Base-by-base conservation (phyloP, 164 flowering plant genomes). In the Berberis thunbergii region DNA sequence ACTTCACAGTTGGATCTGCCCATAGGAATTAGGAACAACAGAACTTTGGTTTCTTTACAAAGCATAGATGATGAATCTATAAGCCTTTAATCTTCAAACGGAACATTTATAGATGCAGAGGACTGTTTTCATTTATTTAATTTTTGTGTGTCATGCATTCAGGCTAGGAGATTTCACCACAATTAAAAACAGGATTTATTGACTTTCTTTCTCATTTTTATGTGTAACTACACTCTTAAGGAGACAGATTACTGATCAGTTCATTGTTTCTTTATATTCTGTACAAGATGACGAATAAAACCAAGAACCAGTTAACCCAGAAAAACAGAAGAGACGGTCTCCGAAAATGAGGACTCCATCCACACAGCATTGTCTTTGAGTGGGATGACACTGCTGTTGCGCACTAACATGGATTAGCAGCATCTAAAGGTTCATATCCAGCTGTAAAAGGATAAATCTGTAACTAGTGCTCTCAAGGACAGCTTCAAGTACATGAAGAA, bases 361-460 rank as follows among this genome's bases (percentile, higher is more conserved):
- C 55, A 72, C 72, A 74, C 43, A 49, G 11, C 66, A 67, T 41
- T 61, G 67, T 56, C 43, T 69, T 66, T 67, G 65, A 49, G 61
- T 66, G 7, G 70, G 60, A 70, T 46, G 38, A 45, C 78, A 65
- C 46, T 78, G 62, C 41, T 72, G 73, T 5, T 60, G 59, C 41
- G 80, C 78, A 63, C 78, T 59, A n/a, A 44, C 56, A 63, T 50
- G 72, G 39, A 86, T 70, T n/a, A 9, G 87, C 84, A 62, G 74
- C 73, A 62, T 84, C 78, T 66, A 94, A 74, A 49, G 92, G 96
- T 69, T 82, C 86, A 81, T 81, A 87, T 39, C 91, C 91, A 74
- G 87, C 85, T 2, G 98, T 69, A 64, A 91, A 71, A 94, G 85
- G 59, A 94, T 73, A 72, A 87, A 82, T 69, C 86, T 79, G 73